Evolutionary conservation across 2,329 filamentous ascomycete species (phyloP).

Genomic region (Ophioceras dolichostomum): DNA sequence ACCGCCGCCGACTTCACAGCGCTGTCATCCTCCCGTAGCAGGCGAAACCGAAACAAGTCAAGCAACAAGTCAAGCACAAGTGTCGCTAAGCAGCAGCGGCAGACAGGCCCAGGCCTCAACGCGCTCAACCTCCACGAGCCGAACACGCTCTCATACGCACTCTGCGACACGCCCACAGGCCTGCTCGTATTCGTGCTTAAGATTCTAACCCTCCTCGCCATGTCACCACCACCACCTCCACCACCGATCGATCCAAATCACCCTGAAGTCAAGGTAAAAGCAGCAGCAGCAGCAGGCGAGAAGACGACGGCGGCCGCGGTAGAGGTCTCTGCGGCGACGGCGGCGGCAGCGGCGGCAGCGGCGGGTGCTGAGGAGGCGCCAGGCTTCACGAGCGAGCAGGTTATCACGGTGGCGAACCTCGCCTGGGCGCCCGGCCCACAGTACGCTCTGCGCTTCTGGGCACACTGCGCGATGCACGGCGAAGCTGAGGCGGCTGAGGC

Average conservation of each 20-base stretch:
- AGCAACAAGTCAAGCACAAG: not conserved
- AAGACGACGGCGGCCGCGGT: too few relatives aligned
- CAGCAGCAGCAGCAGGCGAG: too few relatives aligned
- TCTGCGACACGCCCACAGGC: constrained; percentile 50
- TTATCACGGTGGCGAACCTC: constrained; percentile 48
- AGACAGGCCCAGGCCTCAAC: not conserved
- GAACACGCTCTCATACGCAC: constrained; percentile 44
- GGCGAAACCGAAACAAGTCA: constrained; percentile 10
- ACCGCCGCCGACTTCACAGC: constrained; percentile 35
- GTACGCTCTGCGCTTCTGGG: constrained; percentile 43
- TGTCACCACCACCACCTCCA: too few relatives aligned
- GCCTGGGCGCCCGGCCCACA: constrained; percentile 58
- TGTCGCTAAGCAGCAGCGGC: not conserved
- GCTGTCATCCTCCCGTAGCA: constrained; percentile 11
- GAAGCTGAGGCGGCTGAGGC: constrained; percentile 13
- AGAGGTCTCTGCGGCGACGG: too few relatives aligned
- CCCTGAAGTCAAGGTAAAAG: too few relatives aligned
- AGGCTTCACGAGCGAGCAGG: constrained; percentile 35
- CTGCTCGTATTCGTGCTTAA: constrained; percentile 42
- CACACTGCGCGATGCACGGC: constrained; percentile 25
- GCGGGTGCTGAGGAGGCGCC: too few relatives aligned
- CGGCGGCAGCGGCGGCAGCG: too few relatives aligned
- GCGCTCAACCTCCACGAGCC: constrained; percentile 24
- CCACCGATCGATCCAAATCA: too few relatives aligned
- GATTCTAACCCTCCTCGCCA: constrained; percentile 27